Base-by-base conservation (phyloP, 1,284 basidiomycete genomes). In the Cryptococcus jaspeensis region DNA sequence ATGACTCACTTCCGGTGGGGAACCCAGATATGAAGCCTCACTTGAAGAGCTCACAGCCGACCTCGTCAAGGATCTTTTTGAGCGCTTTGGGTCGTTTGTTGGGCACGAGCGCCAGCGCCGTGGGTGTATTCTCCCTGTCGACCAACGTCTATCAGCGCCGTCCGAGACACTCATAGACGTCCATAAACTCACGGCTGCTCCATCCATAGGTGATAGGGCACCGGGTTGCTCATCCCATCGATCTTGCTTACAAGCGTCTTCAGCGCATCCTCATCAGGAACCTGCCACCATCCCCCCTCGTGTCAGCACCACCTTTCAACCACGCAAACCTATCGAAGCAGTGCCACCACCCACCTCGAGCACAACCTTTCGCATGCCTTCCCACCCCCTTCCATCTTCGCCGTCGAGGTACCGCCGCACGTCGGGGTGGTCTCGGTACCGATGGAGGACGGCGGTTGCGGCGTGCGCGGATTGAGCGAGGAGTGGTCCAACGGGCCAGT, bases 381-480 rank as follows among this genome's bases (percentile, higher is more conserved):
- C 62, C 65, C 70, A 72, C 11, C 69, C 72, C 50, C 63, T 63
- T 1, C 66, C 65, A 44, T 69, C 65, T 20, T 70, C 67, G 12
- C 70, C 67, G 3, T 64, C 59, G 1, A 74, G 59, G 47, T 79
- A 79, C 36, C 60, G 57, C 58, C 62, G 57, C 37, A 78, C 74
- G 23, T 71, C 67, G 5, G 66, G 65, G 42, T 71, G 58, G 36
- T 67, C 62, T 25, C 61, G 52, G 50, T 70, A 65, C 7, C 60
- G 40, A 48, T 76, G 72, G 49, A 75, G 50, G 8, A 79, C 72
- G 1, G 80, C 80, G 6, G 78, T 77, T 0, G 80, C 69, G 0
- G 80, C 80, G 56, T 82, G 81, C 6, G 80, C 77, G 0, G 78
- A 71, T 63, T 82, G 81, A 2, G 80, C 80, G 67, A 82, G 80